A percentile compares a stretch with the other conserved stretches of the same genome.
These are phyloP conservation scores for Aspergillaceae sp. DNA, from an alignment of 2,329 filamentous ascomycete genomes.

Conservation along the genomic window DNA sequence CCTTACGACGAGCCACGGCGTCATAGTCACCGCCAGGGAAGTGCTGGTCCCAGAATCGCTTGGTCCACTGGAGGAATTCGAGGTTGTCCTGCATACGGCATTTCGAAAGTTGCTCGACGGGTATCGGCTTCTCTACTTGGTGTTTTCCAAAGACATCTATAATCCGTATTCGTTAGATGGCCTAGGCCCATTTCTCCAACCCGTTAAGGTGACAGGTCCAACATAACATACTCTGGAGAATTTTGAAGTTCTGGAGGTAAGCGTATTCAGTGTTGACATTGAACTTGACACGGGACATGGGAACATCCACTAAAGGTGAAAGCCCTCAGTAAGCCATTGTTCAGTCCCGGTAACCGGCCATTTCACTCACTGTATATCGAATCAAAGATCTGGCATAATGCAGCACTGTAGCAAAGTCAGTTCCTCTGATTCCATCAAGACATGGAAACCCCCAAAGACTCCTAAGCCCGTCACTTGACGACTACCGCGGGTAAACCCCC, in stretches of 20 bases:
- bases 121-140: conserved; percentile 78
- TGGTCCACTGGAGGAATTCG: conserved; percentile 95
- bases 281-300: conserved; percentile 96
- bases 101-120: conserved; percentile 81
- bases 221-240: conserved; percentile 70
- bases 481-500: neutral
- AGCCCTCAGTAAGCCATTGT: conserved; percentile 1
- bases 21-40: conserved; percentile 97
- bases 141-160: conserved; percentile 73
- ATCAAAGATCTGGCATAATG: conserved; percentile 95
- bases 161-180: neutral
- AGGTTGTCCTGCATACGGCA: conserved; percentile 99
- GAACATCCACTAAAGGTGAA: conserved; percentile 59
- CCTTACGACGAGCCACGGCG: conserved; percentile 75
- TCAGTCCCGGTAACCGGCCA: neutral
- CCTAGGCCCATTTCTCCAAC: too few species aligned
- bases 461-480: too few species aligned
- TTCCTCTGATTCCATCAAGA: too few species aligned
- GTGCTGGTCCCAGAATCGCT: conserved; percentile 96
- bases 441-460: neutral
- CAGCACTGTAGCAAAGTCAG: conserved; percentile 54
- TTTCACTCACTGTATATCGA: conserved; percentile 70
- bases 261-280: conserved; percentile 95
- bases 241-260: conserved; percentile 97
- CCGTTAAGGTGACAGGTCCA: too few species aligned